Conservation (phyloP, 805 yeast species). For the Cyberlindnera nakhonratchasimensis region DNA sequence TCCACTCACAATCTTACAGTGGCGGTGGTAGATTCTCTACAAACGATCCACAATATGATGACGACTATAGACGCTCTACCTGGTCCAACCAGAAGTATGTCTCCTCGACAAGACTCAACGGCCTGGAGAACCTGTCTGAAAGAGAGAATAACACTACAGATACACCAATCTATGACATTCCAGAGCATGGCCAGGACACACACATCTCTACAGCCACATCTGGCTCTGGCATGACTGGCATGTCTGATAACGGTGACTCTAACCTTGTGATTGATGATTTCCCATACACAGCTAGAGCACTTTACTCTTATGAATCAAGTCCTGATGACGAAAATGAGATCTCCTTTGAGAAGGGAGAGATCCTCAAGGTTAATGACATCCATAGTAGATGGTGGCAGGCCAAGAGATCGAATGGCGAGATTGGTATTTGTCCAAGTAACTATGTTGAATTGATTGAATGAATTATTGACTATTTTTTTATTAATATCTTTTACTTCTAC, state of each 20-base stretch:
- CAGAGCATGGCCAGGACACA: slow-evolving; percentile 18
- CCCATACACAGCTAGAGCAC: slow-evolving; percentile 82
- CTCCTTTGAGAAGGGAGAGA: slow-evolving; percentile 85
- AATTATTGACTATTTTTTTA: too few relatives aligned
- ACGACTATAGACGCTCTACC: slow-evolving; percentile 17
- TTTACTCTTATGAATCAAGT: slow-evolving; percentile 83
- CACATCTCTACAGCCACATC: slow-evolving; percentile 20
- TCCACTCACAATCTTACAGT: slow-evolving; percentile 15
- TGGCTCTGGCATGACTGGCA: slow-evolving; percentile 5
- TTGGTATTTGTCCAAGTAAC: slow-evolving; percentile 95
- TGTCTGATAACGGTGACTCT: slow-evolving; percentile 12
- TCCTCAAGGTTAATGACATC: slow-evolving; percentile 87
- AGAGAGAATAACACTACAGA: slow-evolving; percentile 17
- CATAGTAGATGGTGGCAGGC: slow-evolving; percentile 99
- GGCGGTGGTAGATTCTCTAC: slow-evolving; percentile 10
- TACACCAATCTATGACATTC: slow-evolving; percentile 22
- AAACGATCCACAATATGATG: slow-evolving; percentile 3
- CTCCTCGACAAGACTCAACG: slow-evolving; percentile 55
- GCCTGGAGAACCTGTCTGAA: slow-evolving; percentile 49
- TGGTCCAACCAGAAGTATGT: slow-evolving; percentile 32
- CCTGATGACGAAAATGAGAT: slow-evolving; percentile 92
- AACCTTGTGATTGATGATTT: slow-evolving; percentile 44
- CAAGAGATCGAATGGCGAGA: slow-evolving; percentile 80
- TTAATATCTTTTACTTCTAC: too few relatives aligned
- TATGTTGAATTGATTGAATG: slow-evolving; percentile 70